phyloP scores from a whole-genome alignment of 2,329 filamentous ascomycete species.

The Clarireedia paspali region DNA sequence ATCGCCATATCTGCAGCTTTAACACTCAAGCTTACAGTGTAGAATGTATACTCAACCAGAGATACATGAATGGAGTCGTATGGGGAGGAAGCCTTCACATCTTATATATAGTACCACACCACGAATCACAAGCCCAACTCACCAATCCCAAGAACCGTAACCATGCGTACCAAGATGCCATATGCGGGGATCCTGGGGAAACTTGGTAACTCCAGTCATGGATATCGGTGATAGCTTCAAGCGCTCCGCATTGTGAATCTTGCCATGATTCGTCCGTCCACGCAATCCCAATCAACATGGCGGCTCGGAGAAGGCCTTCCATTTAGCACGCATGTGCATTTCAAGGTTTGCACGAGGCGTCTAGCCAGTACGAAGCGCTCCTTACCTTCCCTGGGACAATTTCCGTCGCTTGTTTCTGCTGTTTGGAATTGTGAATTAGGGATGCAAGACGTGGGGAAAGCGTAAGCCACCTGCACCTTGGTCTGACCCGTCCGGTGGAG shows the following conservation, averaged over 20 bases:
- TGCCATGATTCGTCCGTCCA: background rate
- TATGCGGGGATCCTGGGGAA: conserved; percentile 11
- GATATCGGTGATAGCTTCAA: background rate
- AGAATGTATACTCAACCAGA: background rate
- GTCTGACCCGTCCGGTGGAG: background rate
- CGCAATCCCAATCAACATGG: background rate
- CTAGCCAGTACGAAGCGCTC: too few species aligned
- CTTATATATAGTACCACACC: conserved; percentile 1
- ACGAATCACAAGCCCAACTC: background rate
- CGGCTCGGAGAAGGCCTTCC: background rate
- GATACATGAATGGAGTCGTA: background rate
- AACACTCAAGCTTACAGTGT: conserved; percentile 3
- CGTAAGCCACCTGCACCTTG: background rate
- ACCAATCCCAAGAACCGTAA: background rate
- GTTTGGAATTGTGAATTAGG: too few species aligned
- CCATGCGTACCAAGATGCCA: background rate
- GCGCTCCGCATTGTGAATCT: background rate
- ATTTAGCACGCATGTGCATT: conserved; percentile 4
- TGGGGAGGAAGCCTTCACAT: background rate
- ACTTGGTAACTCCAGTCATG: background rate
- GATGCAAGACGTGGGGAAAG: background rate
- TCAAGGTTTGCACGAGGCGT: background rate
- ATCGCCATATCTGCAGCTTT: conserved; percentile 17
- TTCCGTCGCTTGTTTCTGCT: background rate
- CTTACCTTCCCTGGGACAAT: too few species aligned